Evolutionary conservation across 1,284 basidiomycete genomes (phyloP), one percentile per base, ranked within the genome.

Genomic region (Rhodotorula sp.): DNA sequence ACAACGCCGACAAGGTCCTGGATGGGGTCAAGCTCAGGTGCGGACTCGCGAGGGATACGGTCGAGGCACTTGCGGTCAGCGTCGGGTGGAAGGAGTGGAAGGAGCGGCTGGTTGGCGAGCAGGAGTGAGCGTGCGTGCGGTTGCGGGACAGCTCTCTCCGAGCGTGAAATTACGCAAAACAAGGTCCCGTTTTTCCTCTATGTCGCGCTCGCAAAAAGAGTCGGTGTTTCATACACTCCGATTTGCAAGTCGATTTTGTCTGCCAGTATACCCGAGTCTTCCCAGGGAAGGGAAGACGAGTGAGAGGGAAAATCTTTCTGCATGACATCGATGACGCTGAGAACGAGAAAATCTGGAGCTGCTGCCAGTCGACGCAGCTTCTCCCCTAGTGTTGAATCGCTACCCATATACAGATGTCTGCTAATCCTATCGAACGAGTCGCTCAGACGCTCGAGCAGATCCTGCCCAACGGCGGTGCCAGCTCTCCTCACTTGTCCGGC

Each of bases 1-100:
- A 60, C 8, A 61, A 61, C 20, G n/a, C 61, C 18, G 72, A 75
- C 51, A 73, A 70, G 54, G 44, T 72, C 10, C 60, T 76, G 46
- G 70, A 72, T 24, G 75, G 75, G 12, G 65, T 76, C 48, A 72
- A 74, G 64, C 55, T 76, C 29, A 67, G 65, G 62, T 74, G 72
- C 29, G 65, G 37, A 5, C 46, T 76, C 12, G 66, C 55, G 33
- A 67, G 60, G 53, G 73, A 72, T 8, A 58, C 60, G n/a, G 69
- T 66, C 29, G 70, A 74, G 6, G 67, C 60, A 29, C 26, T 72
- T 12, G 75, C 66, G n/a, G 57, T 53, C 30, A 74, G 69, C 37
- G 60, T 74, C 8, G 72, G 72, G 29, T 64, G 68, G 60, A n/a
- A 17, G 45, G 70, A 72, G 33, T 74, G 73, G 73, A 66, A 46